Evolutionary conservation across 371 early-diverging fungal species (phyloP), one percentile per base, ranked within the genome.

Genomic region (Rhizopus delemar): DNA sequence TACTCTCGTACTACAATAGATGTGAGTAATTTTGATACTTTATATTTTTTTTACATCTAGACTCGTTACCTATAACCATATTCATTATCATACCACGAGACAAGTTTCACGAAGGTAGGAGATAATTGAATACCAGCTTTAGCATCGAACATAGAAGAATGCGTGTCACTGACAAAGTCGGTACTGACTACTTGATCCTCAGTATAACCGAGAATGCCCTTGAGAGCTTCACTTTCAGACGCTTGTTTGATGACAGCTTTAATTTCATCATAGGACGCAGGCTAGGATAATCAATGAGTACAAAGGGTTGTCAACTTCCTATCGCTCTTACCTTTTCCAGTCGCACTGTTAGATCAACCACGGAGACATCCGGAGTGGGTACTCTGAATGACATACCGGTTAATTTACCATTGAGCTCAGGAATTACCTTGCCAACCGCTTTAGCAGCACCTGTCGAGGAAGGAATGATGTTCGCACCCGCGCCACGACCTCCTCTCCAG

Each of bases 371-470:
- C 53, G 96, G 88, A 62, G 92, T 95, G 39, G 97, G 95, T 61
- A 99, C 97, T 82, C 99, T 95, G 84, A 99, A 93, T 54, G 98
- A 86, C 98, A 99, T 98, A 69, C 99, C 99, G 53, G 99, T 99
- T 61, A 99, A 81, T 86, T 98, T 99, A 68, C 96, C 96, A 79
- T 94, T 92, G 55, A 99, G 85, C 52, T 78, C 81, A 56, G 99
- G 99, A 67, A 99, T 93, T 62, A 99, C 98, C 86, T 97, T 95
- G 56, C 95, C 97, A 71, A 99, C 98, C 50, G 99, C 99, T 85
- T 95, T 96, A 77, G 99, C 98, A 66, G 99, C 99, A 70, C 99
- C 99, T 58, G 99, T 99, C 63, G 94, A 90, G 60, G 99, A 93
- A 32, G 99, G 99, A 82, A 99, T 99, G 77, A 99, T 99, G 90